These are phyloP conservation scores for Aspergillus jensenii DNA, from an alignment of 2,329 filamentous ascomycete genomes.

Conservation along the genomic window DNA sequence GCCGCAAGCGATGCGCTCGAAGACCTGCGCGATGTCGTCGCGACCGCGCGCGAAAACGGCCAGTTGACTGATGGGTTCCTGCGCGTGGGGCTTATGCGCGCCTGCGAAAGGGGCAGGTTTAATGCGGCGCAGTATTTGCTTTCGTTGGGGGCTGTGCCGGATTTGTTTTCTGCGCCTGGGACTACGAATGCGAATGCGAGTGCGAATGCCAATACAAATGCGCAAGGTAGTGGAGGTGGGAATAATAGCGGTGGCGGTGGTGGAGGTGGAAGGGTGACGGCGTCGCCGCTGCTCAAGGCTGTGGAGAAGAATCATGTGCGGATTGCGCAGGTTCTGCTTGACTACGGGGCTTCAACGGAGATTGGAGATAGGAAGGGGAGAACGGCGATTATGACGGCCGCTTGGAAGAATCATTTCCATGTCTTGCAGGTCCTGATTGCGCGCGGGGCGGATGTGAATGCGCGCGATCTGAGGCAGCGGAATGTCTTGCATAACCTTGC, in stretches of 20 bases:
- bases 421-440: conserved; percentile 39
- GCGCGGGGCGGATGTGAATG: conserved; percentile 37
- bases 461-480: conserved; percentile 28
- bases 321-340: conserved; percentile 46
- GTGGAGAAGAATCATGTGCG: conserved; percentile 42
- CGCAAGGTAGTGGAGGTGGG: not conserved
- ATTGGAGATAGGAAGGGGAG: conserved; percentile 47
- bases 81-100: conserved; percentile 41
- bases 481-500: conserved; percentile 45
- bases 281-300: conserved; percentile 38
- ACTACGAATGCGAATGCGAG: not conserved
- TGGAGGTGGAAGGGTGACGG: conserved; percentile 8
- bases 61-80: conserved; percentile 41
- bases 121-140: conserved; percentile 37
- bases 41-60: conserved; percentile 33
- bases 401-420: conserved; percentile 43
- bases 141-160: conserved; percentile 37
- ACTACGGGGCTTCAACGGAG: conserved; percentile 33
- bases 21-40: conserved; percentile 31
- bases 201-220: not conserved
- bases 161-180: conserved; percentile 16
- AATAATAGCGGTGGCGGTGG: not conserved
- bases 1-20: conserved; percentile 38
- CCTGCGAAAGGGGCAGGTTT: conserved; percentile 38
- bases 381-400: conserved; percentile 46